Conservation (phyloP, 768 basidiomycete genomes). For the Pholiota molesta region DNA sequence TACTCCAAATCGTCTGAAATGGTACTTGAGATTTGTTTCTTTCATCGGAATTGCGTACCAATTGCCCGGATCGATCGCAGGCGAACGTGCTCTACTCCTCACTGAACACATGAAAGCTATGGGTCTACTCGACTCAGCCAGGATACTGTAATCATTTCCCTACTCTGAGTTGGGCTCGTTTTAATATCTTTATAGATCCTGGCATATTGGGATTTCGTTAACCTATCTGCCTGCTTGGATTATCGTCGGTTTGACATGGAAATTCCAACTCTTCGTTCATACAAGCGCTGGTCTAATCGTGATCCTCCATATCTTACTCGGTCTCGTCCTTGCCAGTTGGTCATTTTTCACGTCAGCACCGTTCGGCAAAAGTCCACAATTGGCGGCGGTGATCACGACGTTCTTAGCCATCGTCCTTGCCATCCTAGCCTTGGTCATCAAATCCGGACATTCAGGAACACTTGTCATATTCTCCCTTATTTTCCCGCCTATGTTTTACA, state of each 20-base stretch:
- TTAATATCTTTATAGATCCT: constrained; percentile 47
- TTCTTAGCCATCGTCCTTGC: constrained; percentile 69
- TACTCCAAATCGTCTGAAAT: not conserved
- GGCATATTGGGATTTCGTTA: constrained; percentile 69
- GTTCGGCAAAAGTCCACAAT: constrained; percentile 73
- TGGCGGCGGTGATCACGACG: constrained; percentile 68
- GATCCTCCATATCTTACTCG: constrained; percentile 66
- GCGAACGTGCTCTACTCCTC: constrained; percentile 64
- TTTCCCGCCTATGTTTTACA: constrained; percentile 78
- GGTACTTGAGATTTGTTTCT: constrained; percentile 55
- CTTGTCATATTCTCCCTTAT: constrained; percentile 68
- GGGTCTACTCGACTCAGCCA: constrained; percentile 74
- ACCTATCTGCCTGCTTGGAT: constrained; percentile 82
- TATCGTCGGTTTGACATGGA: constrained; percentile 66
- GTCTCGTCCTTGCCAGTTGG: constrained; percentile 70
- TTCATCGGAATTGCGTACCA: constrained; percentile 80
- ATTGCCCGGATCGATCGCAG: constrained; percentile 68
- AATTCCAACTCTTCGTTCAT: constrained; percentile 62
- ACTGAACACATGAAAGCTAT: constrained; percentile 80
- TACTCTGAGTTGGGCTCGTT: not conserved
- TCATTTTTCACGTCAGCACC: constrained; percentile 71
- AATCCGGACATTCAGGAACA: constrained; percentile 40
- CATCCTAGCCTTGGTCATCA: constrained; percentile 63
- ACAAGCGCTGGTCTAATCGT: constrained; percentile 65
- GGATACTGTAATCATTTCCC: constrained; percentile 28